Conservation (phyloP, 2,329 filamentous ascomycete genomes). For the Coniochaeta sp. region DNA sequence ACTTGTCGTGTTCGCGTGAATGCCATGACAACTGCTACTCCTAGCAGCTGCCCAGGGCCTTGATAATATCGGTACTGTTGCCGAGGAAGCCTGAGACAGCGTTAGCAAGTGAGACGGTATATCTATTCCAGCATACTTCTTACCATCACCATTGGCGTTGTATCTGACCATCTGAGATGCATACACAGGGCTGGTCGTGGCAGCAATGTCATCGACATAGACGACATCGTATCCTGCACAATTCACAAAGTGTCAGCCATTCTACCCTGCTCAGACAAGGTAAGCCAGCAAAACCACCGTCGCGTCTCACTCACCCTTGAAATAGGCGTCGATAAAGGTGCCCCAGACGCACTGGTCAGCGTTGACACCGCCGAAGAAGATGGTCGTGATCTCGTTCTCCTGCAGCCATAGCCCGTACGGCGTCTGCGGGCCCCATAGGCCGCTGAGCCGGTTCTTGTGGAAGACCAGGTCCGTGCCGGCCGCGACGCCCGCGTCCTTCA, state of each 20-base stretch:
- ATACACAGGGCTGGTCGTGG: slow-evolving; percentile 20
- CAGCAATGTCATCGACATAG: slow-evolving; percentile 19
- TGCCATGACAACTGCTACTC: background rate
- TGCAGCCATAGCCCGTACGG: slow-evolving; percentile 20
- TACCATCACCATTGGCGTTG: slow-evolving; percentile 14
- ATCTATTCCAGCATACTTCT: background rate
- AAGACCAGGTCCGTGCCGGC: slow-evolving; percentile 19
- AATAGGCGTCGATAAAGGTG: slow-evolving; percentile 22
- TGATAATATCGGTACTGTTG: slow-evolving; percentile 7
- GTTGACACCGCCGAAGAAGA: slow-evolving; percentile 23
- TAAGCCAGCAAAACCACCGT: background rate
- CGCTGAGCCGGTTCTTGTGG: slow-evolving; percentile 17
- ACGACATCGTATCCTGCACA: slow-evolving; percentile 16
- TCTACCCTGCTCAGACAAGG: background rate
- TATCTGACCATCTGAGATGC: slow-evolving; percentile 20
- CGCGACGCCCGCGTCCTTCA: slow-evolving; percentile 17
- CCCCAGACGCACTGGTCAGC: slow-evolving; percentile 23
- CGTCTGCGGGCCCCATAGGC: slow-evolving; percentile 22
- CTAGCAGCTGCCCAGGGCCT: background rate
- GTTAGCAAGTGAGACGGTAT: background rate
- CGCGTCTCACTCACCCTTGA: slow-evolving; percentile 15
- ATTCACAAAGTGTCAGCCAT: background rate
- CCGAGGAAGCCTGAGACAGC: slow-evolving; percentile 4
- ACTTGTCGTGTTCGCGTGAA: too few relatives aligned
- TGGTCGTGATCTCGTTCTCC: slow-evolving; percentile 21